phyloP scores from a whole-genome alignment of 768 basidiomycete genomes.

The Auricularia sp. region DNA sequence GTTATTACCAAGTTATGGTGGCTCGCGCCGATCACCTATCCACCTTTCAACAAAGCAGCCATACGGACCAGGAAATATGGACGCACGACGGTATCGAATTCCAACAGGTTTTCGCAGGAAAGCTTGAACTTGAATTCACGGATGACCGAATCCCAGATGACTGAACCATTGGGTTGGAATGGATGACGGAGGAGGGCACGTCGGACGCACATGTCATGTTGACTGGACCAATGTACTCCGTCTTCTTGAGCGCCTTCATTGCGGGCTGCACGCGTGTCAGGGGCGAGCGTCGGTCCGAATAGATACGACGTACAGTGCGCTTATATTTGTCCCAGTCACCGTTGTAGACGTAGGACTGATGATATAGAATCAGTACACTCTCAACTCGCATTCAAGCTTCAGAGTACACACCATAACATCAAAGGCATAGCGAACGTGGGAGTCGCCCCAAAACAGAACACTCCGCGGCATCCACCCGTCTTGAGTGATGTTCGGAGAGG shows the following conservation, averaged over 20 bases:
- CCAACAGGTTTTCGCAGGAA: neutral
- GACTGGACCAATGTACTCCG: neutral
- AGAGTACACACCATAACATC: conserved; percentile 1
- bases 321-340: neutral
- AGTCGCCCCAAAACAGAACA: neutral
- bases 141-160: conserved; percentile 1
- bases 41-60: neutral
- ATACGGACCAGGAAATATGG: neutral
- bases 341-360: neutral
- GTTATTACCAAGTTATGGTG: neutral
- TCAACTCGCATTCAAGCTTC: neutral
- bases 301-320: neutral
- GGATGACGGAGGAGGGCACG: neutral
- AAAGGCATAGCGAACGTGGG: neutral
- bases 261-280: neutral
- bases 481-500: neutral
- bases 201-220: neutral
- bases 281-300: neutral
- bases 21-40: neutral
- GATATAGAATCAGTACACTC: neutral
- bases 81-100: neutral
- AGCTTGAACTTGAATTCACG: neutral
- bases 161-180: neutral
- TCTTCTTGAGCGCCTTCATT: conserved; percentile 2
- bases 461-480: neutral